Evolutionary conservation across 371 early-diverging fungal genomes (phyloP), one percentile per base, ranked within the genome.

Genomic region (Catenaria anguillulae): DNA sequence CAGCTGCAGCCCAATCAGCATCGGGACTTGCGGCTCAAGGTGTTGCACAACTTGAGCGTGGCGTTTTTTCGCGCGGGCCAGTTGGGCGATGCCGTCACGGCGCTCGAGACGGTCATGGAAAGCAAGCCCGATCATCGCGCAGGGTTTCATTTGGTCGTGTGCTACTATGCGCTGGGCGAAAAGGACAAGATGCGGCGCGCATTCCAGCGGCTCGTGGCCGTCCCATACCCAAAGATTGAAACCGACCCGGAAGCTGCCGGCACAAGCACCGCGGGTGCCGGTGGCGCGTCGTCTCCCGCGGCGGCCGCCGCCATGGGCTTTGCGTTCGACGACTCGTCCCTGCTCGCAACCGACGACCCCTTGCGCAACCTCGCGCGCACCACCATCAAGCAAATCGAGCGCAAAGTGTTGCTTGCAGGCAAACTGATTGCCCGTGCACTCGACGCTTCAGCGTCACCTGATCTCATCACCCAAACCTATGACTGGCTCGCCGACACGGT

Each of bases 111-210:
- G 24, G 71, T 77, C 63, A 73, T 75, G 74, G 78, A 79, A 61
- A 70, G 69, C 34, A 70, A 42, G 31, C 75, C 77, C 12, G 80
- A 79, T 62, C 70, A 66, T 46, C 77, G 75, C 59, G 71, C 76
- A 3, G 79, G 69, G 0, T 80, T 78, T 70, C 77, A 80, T 55
- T 66, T 80, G 2, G 65, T 78, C 23, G 68, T 80, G 17, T 80
- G 80, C 65, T 77, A 75, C 62, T 80, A 73, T 65, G 78, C 78
- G 12, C 66, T 78, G 15, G 80, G 80, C 8, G 77, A 80, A 64
- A 60, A 63, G 10, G 78, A 78, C 19, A 66, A 72, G 31, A 77
- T 77, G 78, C 74, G 74, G 55, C 54, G 65, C 24, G 72, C 73
- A 0, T 70, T 80, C 37, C 73, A 74, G 55, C 65, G 69, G 37